Conservation (phyloP, 73 alveolate species). For the Effrenium voratum region DNA sequence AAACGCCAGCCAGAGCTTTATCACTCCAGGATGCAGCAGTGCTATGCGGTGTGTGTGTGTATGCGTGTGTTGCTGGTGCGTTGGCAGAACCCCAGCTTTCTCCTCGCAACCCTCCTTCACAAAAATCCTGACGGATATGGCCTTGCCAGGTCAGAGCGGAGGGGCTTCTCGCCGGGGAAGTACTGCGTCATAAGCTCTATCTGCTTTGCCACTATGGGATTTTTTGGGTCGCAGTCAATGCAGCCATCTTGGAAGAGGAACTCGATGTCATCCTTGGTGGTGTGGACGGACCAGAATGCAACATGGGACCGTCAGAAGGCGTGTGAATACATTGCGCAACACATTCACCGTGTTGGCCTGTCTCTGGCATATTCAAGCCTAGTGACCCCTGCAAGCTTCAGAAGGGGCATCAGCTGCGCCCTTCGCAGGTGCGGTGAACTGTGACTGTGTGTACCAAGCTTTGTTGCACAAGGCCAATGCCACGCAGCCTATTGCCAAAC, state of each 20-base stretch:
- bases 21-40: no score
- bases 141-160: no score
- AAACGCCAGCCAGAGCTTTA: no score
- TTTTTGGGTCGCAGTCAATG: conserved; percentile 52
- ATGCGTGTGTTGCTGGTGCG: no score
- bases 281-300: background rate
- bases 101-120: no score
- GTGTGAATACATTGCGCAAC: background rate
- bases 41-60: no score
- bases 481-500: no score
- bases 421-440: no score
- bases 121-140: no score
- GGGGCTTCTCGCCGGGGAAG: conserved; percentile 52
- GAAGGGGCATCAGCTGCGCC: conserved; percentile 44
- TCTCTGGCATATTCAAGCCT: background rate
- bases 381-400: background rate
- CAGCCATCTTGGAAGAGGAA: conserved; percentile 83
- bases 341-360: background rate
- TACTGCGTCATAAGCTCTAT: conserved; percentile 81
- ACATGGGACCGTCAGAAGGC: background rate
- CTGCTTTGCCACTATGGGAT: conserved; percentile 89
- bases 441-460: no score
- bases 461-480: no score
- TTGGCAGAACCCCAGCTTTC: no score
- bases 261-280: conserved; percentile 72